A percentile compares a stretch with the other conserved stretches of the same genome.
These are phyloP conservation scores for Thraustotheca clavata DNA, from an alignment of 352 stramenopile genomes.

Conservation along the genomic window DNA sequence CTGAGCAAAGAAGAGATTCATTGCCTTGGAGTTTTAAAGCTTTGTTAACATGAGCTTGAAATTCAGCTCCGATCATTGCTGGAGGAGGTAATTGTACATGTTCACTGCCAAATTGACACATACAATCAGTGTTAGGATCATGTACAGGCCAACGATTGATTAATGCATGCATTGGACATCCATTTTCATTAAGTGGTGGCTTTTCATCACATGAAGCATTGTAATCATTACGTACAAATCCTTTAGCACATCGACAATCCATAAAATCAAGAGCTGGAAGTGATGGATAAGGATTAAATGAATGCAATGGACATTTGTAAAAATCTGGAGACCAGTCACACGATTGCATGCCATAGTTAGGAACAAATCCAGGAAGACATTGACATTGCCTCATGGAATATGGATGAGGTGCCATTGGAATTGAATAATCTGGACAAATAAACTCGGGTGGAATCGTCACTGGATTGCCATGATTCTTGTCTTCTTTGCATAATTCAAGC, in stretches of 20 bases:
- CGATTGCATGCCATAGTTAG: constrained; percentile 7
- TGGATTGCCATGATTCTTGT: background rate
- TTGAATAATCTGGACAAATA: constrained; percentile 51
- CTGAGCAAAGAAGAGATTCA: background rate
- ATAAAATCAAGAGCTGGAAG: constrained; percentile 28
- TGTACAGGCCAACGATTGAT: constrained; percentile 70
- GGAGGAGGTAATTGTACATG: background rate
- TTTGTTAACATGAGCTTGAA: background rate
- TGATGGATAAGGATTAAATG: constrained; percentile 32
- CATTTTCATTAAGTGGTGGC: constrained; percentile 56
- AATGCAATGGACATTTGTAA: constrained; percentile 54
- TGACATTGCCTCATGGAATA: constrained; percentile 69
- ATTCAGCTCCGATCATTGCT: constrained; percentile 18
- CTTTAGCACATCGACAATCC: constrained; percentile 61
- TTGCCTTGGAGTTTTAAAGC: background rate
- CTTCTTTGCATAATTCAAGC: constrained; percentile 37
- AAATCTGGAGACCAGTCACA: constrained; percentile 19
- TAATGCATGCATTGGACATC: constrained; percentile 47
- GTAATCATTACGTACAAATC: constrained; percentile 55
- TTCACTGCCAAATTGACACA: too few species aligned
- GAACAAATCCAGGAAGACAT: constrained; percentile 51
- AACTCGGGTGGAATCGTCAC: constrained; percentile 22
- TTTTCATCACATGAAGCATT: constrained; percentile 46
- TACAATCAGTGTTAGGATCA: constrained; percentile 24
- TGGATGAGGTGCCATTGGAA: constrained; percentile 37